Evolutionary conservation across 768 basidiomycete species (phyloP), one percentile per base, ranked within the genome.

Genomic region (Mycena rosella): DNA sequence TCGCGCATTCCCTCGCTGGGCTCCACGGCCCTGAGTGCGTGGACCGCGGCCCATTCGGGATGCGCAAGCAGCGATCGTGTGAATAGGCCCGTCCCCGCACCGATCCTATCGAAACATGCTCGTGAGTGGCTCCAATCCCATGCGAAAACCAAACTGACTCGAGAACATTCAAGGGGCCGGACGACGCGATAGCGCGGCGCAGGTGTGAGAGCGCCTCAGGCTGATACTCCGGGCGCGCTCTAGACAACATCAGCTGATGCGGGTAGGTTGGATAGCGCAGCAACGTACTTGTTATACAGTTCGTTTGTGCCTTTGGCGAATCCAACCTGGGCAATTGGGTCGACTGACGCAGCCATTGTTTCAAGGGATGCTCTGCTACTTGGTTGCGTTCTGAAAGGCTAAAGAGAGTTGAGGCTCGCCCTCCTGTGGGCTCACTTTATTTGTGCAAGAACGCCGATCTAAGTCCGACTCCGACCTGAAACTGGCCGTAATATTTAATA

Each of bases 1-100:
- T 80, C 77, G 51, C 91, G 80, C 91, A 92, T 92, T 18, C 91
- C 91, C 38, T 80, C 80, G 58, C 85, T 86, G 24, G 91, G 91
- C 74, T 92, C 91, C 54, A 91, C 73, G 7, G 87, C 88, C 29
- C 79, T 78, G 13, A 91, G 72, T 30, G 76, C 75, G 24, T 74
- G 77, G 24, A 89, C 76, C 60, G 68, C 75, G 20, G 76, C 57
- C 78, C 78, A 81, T 17, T 76, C 81, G 9, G 77, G 76, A 64
- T 86, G 81, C 5, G 82, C 81, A 61, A 91, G 77, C 22, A 91
- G 75, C 17, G 89, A 84, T 22, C 89, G 85, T 3, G 89, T 87
- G 73, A 89, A 91, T 53, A 91, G 81, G 22, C 90, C 90, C 2
- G 90, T 91, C 27, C 90, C 90, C 2, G 86, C 77, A 24, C 88